Base-by-base conservation (phyloP, 2,329 filamentous ascomycete species). In the Cladosporium sp. region DNA sequence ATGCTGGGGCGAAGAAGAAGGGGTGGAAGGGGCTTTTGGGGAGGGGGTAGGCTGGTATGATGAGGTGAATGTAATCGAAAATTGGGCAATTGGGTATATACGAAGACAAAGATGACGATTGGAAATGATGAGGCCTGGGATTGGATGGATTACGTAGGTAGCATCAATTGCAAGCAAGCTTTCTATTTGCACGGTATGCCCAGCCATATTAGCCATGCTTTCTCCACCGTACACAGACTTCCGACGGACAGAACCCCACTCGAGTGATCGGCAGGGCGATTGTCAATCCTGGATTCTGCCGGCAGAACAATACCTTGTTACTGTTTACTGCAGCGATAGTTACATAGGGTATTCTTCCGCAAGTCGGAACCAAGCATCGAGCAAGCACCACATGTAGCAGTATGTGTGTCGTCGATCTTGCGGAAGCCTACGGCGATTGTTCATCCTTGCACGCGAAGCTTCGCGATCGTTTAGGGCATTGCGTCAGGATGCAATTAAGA, bases 21-120 rank as follows among this genome's bases (percentile, higher is more conserved):
- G 64, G 68, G 35, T 73, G 69, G 72, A 74, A 72, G 71, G 61
- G 61, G 35, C 33, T 63, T 46, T 56, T 63, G 50, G 61, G 49
- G 50, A 63, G 61, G 50, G 35, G 21, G 6, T 40, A 40, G 16
- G 35, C 1, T 37, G 37, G 14, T 18, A 18, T 50, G 46, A 16
- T 2, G 46, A 23, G n/a, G 44, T 49, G 35, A 12, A 33, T 33
- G 26, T 11, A 7, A 40, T 40, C 11, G 14, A 14, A 23, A 18
- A 5, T 28, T 28, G 21, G 49, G 49, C 18, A 28, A 52, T 52
- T 52, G 23, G 26, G 33, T 35, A 18, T 26, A 52, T 14, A 46
- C 12, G 40, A 46, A 21, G n/a, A 46, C 12, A n/a, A n/a, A 46
- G 40, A 46, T 46, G 18, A 44, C 40, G 40, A 44, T 7, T 46